Evolutionary conservation across 257 asterid genomes (phyloP).

Genomic region (Scutellaria minor): DNA sequence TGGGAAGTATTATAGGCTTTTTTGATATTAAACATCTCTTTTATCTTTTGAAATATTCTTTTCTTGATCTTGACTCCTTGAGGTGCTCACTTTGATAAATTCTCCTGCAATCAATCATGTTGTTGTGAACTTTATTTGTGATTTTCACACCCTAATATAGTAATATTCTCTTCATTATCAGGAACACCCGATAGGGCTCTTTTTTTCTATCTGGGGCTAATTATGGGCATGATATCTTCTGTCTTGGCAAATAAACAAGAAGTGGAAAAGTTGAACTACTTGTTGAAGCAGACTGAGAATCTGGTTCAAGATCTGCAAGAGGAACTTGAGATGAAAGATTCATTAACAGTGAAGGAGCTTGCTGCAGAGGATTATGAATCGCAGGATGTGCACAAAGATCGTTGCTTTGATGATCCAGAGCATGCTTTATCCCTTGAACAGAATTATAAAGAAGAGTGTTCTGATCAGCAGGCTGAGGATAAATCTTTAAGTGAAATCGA

Average conservation of each 20-base stretch:
- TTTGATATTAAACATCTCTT: background rate
- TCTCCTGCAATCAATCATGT: constrained; percentile 1
- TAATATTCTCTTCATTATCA: constrained; percentile 45
- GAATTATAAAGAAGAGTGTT: constrained; percentile 37
- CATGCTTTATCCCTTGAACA: constrained; percentile 45
- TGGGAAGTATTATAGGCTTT: background rate
- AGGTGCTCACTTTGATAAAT: background rate
- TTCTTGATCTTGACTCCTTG: constrained; percentile 7
- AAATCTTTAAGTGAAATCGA: constrained; percentile 76
- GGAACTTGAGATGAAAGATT: constrained; percentile 92
- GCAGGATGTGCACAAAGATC: constrained; percentile 45
- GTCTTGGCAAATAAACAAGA: constrained; percentile 59
- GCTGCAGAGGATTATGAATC: constrained; percentile 63
- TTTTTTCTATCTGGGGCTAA: constrained; percentile 70
- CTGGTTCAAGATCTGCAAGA: constrained; percentile 94
- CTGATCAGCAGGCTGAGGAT: constrained; percentile 53
- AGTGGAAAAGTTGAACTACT: constrained; percentile 55
- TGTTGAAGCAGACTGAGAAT: constrained; percentile 70
- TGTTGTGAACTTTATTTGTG: constrained; percentile 9
- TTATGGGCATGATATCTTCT: constrained; percentile 69
- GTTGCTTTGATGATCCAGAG: constrained; percentile 35
- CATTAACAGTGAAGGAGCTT: constrained; percentile 82
- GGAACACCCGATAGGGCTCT: constrained; percentile 57
- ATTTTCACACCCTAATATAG: constrained; percentile 17
- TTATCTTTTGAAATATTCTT: background rate